Base-by-base conservation (phyloP, 2,329 filamentous ascomycete species). In the Aureobasidium sp. region DNA sequence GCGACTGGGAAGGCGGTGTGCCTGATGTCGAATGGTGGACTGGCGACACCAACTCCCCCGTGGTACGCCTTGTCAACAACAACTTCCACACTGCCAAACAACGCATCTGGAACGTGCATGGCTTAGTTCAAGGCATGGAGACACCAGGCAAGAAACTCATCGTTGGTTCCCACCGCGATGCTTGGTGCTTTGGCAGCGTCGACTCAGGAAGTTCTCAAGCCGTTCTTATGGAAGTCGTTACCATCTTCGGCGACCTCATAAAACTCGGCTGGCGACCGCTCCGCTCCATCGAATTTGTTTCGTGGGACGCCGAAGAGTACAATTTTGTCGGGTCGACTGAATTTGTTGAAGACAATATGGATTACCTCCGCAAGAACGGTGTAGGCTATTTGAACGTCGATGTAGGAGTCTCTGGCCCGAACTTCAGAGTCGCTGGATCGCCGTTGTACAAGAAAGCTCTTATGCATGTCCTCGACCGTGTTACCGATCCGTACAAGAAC, bases 231-330 rank as follows among this genome's bases (percentile, higher is more conserved):
- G 94, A 99, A 76, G 81, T 97, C 63, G 87, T 89, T 25, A 86
- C 89, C 48, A 86, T 96, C 53, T 90, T 99, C 69, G 91, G 91
- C 44, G 85, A 90, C 66, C 82, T 97, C 17, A 80, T 87, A 25
- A 75, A 81, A 17, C 84, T 86, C 62, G 93, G 92, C 59, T 99
- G 94, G 94, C 84, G 89, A 29, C 94, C 94, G 1, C 80, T 96
- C 17, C 87, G 94, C n/a, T 95, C 91, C 3, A 96, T 99, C 66
- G 89, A 96, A 73, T 97, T 99, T 74, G 91, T 92, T 70, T 96
- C 90, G 37, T 99, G 94, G 94, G 94, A 99, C 73, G 94, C 85
- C 4, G 88, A 88, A 68, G 91, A 93, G 74, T 97, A 96, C 78
- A 97, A 97, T 74, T 78, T 94, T 49, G 89, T 96, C 63, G 94